Evolutionary conservation across 257 asterid species (phyloP).

Genomic region (Salvia miltiorrhiza): DNA sequence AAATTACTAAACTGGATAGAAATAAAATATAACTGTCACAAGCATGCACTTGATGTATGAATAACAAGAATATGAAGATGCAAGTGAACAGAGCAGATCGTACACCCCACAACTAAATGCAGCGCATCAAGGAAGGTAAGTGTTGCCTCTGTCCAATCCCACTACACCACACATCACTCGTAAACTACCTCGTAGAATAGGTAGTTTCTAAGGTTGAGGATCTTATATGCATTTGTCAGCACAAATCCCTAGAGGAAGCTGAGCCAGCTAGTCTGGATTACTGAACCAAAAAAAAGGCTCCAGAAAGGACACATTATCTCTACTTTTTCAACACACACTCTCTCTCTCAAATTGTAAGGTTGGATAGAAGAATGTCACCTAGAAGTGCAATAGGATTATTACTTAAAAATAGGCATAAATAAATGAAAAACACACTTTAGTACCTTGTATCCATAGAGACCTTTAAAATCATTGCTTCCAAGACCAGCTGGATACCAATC

Average conservation of each 20-base stretch:
- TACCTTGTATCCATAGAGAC: constrained; percentile 94
- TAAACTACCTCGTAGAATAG: background rate
- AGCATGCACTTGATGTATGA: background rate
- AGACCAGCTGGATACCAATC: constrained; percentile 94
- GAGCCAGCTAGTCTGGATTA: background rate
- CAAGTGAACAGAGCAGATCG: background rate
- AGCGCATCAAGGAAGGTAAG: background rate
- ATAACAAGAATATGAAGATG: background rate
- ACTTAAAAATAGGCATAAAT: background rate
- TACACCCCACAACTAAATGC: background rate
- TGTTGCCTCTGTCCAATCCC: background rate
- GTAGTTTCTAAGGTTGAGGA: background rate
- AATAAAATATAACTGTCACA: background rate
- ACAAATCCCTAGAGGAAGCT: background rate
- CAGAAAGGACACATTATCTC: too few relatives aligned
- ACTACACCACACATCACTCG: background rate
- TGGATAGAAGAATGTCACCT: background rate
- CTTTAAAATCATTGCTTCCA: constrained; percentile 90
- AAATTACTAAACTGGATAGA: background rate
- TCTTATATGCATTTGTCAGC: background rate
- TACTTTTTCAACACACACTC: too few relatives aligned
- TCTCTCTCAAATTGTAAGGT: background rate
- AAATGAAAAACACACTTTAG: background rate
- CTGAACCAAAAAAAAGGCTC: too few relatives aligned
- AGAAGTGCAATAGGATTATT: background rate